phyloP scores from a whole-genome alignment of 306 rosid species.

The Corylus americana region DNA sequence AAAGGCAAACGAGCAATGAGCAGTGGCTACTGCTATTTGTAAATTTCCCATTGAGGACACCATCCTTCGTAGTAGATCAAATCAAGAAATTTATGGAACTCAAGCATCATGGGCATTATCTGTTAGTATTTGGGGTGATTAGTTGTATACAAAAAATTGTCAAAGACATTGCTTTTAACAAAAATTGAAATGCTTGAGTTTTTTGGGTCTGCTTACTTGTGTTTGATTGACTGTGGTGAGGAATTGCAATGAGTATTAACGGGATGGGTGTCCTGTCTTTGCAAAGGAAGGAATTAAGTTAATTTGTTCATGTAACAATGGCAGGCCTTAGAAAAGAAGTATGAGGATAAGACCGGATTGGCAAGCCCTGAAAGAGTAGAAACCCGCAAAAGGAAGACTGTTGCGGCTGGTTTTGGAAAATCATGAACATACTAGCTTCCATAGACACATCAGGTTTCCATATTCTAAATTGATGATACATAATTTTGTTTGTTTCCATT shows the following conservation, averaged over 20 bases:
- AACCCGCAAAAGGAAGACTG: slow-evolving; percentile 47
- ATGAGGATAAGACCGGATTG: slow-evolving; percentile 61
- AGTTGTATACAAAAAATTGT: not conserved
- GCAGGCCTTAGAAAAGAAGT: slow-evolving; percentile 80
- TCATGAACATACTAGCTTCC: slow-evolving; percentile 24
- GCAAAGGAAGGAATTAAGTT: slow-evolving; percentile 8
- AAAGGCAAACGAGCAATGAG: not conserved
- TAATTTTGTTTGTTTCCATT: slow-evolving; percentile 3
- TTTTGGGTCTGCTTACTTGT: not conserved
- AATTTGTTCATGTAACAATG: slow-evolving; percentile 18
- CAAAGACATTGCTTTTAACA: not conserved
- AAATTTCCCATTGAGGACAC: not conserved
- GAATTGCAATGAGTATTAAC: slow-evolving; percentile 10
- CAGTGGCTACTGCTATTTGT: not conserved
- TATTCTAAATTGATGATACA: not conserved
- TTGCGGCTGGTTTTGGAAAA: slow-evolving; percentile 79
- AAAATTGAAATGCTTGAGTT: not conserved
- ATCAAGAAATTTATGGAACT: not conserved
- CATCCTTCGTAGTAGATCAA: not conserved
- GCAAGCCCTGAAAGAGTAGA: slow-evolving; percentile 83
- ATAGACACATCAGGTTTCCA: slow-evolving; percentile 28
- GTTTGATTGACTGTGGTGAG: not conserved
- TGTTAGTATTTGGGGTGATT: not conserved
- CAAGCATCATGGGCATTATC: not conserved
- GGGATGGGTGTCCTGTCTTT: not conserved